phyloP scores from a whole-genome alignment of 306 rosid genomes.

The Trifolium repens region DNA sequence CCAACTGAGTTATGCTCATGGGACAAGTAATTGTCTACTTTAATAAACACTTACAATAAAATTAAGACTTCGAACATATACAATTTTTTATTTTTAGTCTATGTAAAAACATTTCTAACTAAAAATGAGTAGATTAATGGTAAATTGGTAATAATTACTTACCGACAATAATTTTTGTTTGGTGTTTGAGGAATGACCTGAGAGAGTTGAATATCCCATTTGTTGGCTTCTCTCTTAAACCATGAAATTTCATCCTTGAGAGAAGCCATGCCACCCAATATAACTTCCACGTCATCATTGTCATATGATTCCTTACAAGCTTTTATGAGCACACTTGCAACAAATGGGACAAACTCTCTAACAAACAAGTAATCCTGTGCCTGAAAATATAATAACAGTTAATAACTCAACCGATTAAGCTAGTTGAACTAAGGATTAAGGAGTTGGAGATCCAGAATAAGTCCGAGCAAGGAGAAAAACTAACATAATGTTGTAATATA shows the following conservation, averaged over 20 bases:
- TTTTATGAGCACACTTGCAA: conserved; percentile 62
- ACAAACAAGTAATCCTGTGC: conserved; percentile 83
- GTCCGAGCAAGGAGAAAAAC: no score
- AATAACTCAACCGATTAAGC: no score
- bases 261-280: conserved; percentile 65
- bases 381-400: conserved; percentile 46
- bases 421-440: no score
- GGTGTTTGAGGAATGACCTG: conserved; percentile 57
- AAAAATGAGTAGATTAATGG: not conserved
- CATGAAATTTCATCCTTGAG: conserved; percentile 70
- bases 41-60: not conserved
- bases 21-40: not conserved
- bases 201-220: conserved; percentile 59
- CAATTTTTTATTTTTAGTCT: no score
- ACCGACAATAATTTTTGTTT: conserved; percentile 65
- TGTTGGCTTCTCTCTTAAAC: conserved; percentile 74
- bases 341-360: conserved; percentile 70
- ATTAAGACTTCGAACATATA: no score
- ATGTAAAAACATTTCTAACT: no score
- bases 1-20: no score
- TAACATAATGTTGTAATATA: no score
- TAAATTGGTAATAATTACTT: conserved; percentile 32
- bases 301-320: conserved; percentile 72
- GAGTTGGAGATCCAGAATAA: no score
- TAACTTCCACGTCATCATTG: conserved; percentile 59